These are phyloP conservation scores for Botrytis fragariae DNA, from an alignment of 2,329 filamentous ascomycete genomes.

Conservation along the genomic window DNA sequence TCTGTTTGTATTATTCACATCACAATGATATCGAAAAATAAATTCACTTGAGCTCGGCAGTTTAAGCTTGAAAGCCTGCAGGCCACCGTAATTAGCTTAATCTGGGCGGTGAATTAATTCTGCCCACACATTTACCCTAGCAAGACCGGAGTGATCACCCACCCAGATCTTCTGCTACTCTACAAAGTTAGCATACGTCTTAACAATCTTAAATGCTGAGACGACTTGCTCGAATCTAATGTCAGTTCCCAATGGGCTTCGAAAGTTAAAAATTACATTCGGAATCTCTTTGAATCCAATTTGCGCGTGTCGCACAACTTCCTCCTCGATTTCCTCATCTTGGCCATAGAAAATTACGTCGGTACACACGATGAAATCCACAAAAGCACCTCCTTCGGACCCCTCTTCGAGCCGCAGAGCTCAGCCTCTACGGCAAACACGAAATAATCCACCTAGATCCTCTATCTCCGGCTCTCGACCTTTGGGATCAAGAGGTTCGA, in stretches of 20 bases:
- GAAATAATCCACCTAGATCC: constrained; percentile 60
- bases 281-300: constrained; percentile 21
- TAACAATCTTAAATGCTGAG: constrained; percentile 8
- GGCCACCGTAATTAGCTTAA: constrained; percentile 6
- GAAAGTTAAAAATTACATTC: constrained; percentile 20
- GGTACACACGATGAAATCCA: constrained; percentile 38
- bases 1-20: neutral
- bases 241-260: constrained; percentile 28
- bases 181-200: constrained; percentile 14
- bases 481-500: constrained; percentile 44
- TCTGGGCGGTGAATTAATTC: constrained; percentile 7
- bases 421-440: constrained; percentile 63
- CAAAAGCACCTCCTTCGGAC: constrained; percentile 35
- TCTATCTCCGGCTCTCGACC: constrained; percentile 49
- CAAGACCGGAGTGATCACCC: constrained; percentile 17
- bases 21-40: neutral
- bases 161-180: constrained; percentile 19
- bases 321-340: constrained; percentile 24
- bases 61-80: constrained; percentile 15
- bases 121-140: constrained; percentile 19
- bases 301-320: constrained; percentile 29
- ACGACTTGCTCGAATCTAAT: constrained; percentile 13
- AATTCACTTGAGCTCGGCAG: constrained; percentile 12
- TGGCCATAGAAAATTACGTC: constrained; percentile 22
- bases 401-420: constrained; percentile 53